Evolutionary conservation across 768 basidiomycete genomes (phyloP), one percentile per base, ranked within the genome.

Genomic region (Pisolithus microcarpus): DNA sequence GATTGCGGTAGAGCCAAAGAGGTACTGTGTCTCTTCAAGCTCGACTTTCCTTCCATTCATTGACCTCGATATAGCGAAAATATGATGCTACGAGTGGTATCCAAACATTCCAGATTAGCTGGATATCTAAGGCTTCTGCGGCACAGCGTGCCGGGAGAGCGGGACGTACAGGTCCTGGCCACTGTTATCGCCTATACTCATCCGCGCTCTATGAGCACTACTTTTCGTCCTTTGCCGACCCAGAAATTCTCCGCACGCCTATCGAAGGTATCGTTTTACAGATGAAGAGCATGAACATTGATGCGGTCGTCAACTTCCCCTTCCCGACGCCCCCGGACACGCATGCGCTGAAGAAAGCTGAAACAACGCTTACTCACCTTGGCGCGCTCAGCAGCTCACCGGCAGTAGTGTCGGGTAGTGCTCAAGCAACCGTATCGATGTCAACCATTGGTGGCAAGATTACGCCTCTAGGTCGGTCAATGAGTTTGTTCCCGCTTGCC

Each of bases 241-340:
- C 96, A 2, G 96, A 99, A 66, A 94, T 98, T 50, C 76, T 92
- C 40, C 86, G 94, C 21, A 92, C 90, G 73, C 94, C 96, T 0
- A 95, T 98, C 58, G 96, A 98, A 59, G 94, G 93, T 2, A 85
- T 98, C 21, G 89, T 98, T 8, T 74, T 98, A 30, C 94, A 97
- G 67, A 97, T 99, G 95, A 99, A 99, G 74, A 85, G 83, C 66
- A 97, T 99, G 93, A 91, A 95, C 62, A 95, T 99, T 52, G 93
- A 98, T 61, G 77, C 91, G 1, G 91, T 98, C 37, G 76, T 91
- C 58, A 98, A 98, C 70, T 99, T 99, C 67, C 96, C 96, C 15
- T 98, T 98, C 70, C 96, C 96, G 1, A 97, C 96, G 0, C 87
- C 95, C 13, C 96, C 96, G 0, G 90, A 96, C 65, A 80, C 85